Base-by-base conservation (phyloP, 2,329 filamentous ascomycete genomes). In the Colletotrichum salicis region DNA sequence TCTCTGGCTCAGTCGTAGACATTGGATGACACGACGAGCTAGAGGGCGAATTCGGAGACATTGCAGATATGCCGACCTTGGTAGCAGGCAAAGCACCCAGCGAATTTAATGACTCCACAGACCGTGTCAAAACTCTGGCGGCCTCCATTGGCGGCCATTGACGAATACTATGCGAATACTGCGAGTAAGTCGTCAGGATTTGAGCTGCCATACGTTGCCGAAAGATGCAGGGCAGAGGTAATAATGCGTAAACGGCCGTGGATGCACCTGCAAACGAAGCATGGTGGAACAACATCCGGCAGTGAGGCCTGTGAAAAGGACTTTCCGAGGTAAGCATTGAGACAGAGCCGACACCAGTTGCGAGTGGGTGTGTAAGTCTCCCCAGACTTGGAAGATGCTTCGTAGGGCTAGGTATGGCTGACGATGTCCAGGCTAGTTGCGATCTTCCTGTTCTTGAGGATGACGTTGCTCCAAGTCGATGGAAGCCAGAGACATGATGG, bases 41-140 rank as follows among this genome's bases (percentile, higher is more conserved):
- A 54, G 64, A 71, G 64, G 57, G 58, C 68, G 68, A 71, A 59
- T 48, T 71, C 69, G 64, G 69, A 71, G 64, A 33, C 59, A 65
- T 61, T 58, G 69, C 55, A 69, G 64, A 33, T 22, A 48, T 59
- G 69, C 58, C 58, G 55, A n/a, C 41, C 22, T 51, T 15, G 62
- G 63, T 51, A 67, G 56, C 62, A 35, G 56, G 41, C 56, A 33
- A 56, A 31, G 48, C 29, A 35, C 58, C 41, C 57, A 41, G 59
- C 55, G 59, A 69, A 24, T 56, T 41, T 24, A 56, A 29, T 7
- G 45, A 19, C 57, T 56, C 65, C 69, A 71, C 69, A 63, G 31
- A 51, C 45, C 27, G 22, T 48, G 59, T 58, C 55, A 24, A 27
- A 54, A 59, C 31, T 35, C 35, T n/a, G 69, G 69, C 59, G 65